Evolutionary conservation across 192 early-diverging fungal species (phyloP).

Genomic region (Podila minutissima): DNA sequence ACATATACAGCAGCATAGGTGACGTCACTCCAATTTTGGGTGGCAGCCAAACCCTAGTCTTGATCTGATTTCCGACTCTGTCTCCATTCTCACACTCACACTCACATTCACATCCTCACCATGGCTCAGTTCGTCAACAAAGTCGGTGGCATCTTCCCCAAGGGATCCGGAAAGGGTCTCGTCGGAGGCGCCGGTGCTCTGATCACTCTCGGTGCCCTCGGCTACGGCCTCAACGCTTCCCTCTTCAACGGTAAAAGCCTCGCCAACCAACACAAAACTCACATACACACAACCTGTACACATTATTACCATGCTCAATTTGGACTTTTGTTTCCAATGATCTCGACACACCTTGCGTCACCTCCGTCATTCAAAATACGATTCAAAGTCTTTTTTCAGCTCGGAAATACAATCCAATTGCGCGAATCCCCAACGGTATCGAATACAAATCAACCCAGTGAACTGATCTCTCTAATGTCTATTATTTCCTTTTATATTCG

Average conservation of each 20-base stretch:
- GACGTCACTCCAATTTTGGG: too few species aligned
- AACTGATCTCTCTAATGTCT: not conserved
- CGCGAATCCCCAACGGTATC: too few species aligned
- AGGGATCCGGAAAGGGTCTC: slow-evolving; percentile 58
- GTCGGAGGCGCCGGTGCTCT: slow-evolving; percentile 66
- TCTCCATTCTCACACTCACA: not conserved
- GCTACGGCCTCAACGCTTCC: slow-evolving; percentile 74
- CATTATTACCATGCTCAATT: not conserved
- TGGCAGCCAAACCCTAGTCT: too few species aligned
- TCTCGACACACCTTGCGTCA: too few species aligned
- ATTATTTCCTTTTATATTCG: slow-evolving; percentile 1
- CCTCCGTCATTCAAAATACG: too few species aligned
- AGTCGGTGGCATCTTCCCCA: slow-evolving; percentile 67
- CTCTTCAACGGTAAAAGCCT: slow-evolving; percentile 85
- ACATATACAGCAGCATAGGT: too few species aligned
- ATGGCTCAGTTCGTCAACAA: slow-evolving; percentile 61
- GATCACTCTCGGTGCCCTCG: slow-evolving; percentile 72
- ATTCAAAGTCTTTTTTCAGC: not conserved
- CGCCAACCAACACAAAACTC: not conserved
- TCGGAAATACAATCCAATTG: not conserved
- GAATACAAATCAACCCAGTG: too few species aligned
- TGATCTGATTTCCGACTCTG: too few species aligned
- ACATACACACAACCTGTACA: not conserved
- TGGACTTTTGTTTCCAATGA: too few species aligned
- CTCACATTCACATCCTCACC: not conserved